Base-by-base conservation (phyloP, 192 early-diverging fungal genomes). In the Mortierella antarctica region DNA sequence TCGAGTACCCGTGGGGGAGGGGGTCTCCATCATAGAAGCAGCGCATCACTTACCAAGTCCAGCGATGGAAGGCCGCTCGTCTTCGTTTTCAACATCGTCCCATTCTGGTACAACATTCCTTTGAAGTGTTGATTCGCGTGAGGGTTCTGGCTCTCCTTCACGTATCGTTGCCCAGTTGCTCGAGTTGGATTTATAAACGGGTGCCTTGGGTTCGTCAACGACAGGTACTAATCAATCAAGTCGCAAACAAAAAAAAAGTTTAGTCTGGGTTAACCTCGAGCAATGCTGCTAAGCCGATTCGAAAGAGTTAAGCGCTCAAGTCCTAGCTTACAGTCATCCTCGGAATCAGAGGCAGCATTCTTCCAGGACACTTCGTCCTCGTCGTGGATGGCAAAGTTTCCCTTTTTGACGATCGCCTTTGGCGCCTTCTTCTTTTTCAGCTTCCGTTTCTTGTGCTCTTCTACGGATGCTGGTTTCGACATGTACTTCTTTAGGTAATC, bases 401-500 rank as follows among this genome's bases (percentile, higher is more conserved):
- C 77, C 39, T 65, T 67, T 20, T 67, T 71, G n/a, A 72, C 23
- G 1, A 65, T 68, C 1, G 55, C 46, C 50, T 70, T 65, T 23
- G 66, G 12, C 7, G 62, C 39, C 46, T 66, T 71, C n/a, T 71
- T 79, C 47, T 71, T 66, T 51, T 79, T 71, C 13, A 78, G 54
- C 23, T 57, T 64, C 7, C 63, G 62, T 52, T 65, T 70, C 53
- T 78, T 78, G 62, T 70, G 48, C 11, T 78, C 74, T 12, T 78
- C 74, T 23, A 70, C 14, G 0, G 74, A 78, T 60, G 74, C 62
- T 58, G 74, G 68, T 20, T 78, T 78, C 18, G 74, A 65, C 74
- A 78, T 70, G 68, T 78, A 78, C 50, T 78, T 78, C 39, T 78
- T 78, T 56, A 78, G 74, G 46, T 78, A 78, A 46, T 78, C 74